phyloP scores from a whole-genome alignment of 129 eudicot genomes.

The Flaveria brownii region DNA sequence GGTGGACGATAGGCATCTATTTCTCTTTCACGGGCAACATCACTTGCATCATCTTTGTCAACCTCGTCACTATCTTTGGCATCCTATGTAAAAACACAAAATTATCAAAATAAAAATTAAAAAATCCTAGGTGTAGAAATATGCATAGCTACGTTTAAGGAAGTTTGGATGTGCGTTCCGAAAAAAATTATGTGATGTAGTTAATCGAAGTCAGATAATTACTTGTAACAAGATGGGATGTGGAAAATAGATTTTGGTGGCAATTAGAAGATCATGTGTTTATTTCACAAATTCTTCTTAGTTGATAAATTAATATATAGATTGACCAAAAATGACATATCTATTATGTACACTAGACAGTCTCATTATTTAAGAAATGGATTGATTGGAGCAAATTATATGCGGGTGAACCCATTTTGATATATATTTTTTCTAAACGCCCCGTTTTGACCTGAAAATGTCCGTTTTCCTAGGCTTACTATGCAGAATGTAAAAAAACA shows the following conservation, averaged over 20 bases:
- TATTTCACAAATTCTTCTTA: no score
- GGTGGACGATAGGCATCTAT: slow-evolving; percentile 80
- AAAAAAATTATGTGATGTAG: neutral
- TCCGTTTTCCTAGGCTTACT: neutral
- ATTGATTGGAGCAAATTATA: no score
- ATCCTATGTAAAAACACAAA: slow-evolving; percentile 43
- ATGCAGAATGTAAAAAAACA: neutral
- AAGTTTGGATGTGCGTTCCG: neutral
- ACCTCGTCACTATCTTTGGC: slow-evolving; percentile 70
- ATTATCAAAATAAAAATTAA: neutral
- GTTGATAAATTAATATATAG: no score
- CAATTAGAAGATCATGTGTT: no score
- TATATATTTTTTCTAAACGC: no score
- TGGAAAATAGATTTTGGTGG: neutral
- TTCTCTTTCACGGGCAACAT: slow-evolving; percentile 44
- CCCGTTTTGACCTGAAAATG: neutral
- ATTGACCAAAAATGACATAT: neutral
- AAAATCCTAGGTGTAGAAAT: neutral
- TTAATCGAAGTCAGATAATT: neutral
- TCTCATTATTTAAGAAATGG: no score
- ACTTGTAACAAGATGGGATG: neutral
- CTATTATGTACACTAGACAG: no score
- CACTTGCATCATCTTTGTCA: slow-evolving; percentile 53
- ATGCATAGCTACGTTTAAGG: neutral
- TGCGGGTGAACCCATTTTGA: neutral